phyloP scores from a whole-genome alignment of 2,329 filamentous ascomycete species.

The Tolypocladium inflatum region DNA sequence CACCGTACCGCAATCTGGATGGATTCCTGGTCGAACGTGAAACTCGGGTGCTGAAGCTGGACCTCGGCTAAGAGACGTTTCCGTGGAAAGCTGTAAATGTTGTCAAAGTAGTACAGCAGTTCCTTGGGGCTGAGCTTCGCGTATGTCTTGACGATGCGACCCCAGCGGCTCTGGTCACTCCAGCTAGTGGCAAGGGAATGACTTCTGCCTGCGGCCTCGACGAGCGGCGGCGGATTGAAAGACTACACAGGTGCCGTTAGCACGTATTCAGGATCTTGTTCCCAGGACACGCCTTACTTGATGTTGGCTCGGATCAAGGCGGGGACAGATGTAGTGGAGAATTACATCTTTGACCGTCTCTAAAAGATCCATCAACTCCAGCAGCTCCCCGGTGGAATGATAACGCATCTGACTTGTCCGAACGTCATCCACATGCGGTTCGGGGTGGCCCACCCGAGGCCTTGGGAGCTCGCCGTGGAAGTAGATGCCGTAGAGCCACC shows the following conservation, averaged over 20 bases:
- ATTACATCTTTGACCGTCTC: slow-evolving; percentile 34
- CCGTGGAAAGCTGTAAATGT: slow-evolving; percentile 35
- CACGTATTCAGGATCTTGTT: neutral
- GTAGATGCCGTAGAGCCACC: slow-evolving; percentile 44
- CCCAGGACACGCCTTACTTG: slow-evolving; percentile 16
- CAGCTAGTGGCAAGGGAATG: slow-evolving; percentile 23
- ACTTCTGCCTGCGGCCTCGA: slow-evolving; percentile 15
- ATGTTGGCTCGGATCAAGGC: slow-evolving; percentile 26
- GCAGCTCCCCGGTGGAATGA: slow-evolving; percentile 31
- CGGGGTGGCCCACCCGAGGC: slow-evolving; percentile 25
- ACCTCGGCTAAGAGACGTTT: slow-evolving; percentile 33
- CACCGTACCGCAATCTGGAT: slow-evolving; percentile 29
- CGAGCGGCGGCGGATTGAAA: slow-evolving; percentile 9
- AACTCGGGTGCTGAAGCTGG: slow-evolving; percentile 27
- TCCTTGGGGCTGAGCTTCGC: slow-evolving; percentile 40
- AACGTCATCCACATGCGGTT: slow-evolving; percentile 28
- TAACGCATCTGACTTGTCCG: slow-evolving; percentile 33
- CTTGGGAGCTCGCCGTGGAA: slow-evolving; percentile 36
- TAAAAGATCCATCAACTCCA: slow-evolving; percentile 36
- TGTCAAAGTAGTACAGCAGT: slow-evolving; percentile 38
- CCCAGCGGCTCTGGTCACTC: slow-evolving; percentile 26
- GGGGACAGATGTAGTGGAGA: slow-evolving; percentile 35
- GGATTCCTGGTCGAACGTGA: slow-evolving; percentile 36
- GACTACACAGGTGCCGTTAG: slow-evolving; percentile 8
- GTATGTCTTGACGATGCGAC: slow-evolving; percentile 32